Evolutionary conservation across 257 asterid species (phyloP), one percentile per base, ranked within the genome.

Genomic region (Salvia splendens): DNA sequence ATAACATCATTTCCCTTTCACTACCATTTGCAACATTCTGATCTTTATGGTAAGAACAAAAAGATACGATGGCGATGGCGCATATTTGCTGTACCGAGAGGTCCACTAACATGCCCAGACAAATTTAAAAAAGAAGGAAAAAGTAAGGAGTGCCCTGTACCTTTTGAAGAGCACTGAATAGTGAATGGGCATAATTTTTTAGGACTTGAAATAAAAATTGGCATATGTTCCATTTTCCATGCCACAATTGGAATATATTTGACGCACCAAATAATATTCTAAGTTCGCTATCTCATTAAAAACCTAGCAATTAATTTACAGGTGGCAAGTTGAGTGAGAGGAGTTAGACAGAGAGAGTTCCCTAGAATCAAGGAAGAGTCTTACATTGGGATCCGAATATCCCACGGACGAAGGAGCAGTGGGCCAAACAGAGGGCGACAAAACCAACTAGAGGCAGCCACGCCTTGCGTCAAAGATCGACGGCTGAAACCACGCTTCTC

Each of bases 321-420:
- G 49, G n/a, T 11, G 62, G 24, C 55, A 61, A 57, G 62, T 58
- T 56, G 58, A 68, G 73, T 60, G 73, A 52, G 46, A 57, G 52
- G 69, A 52, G 78, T 51, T 46, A 62, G 59, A 43, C 47, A 56
- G 38, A 20, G 61, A 59, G 71, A 59, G 20, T 62, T 9, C 60
- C 51, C 40, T 50, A 30, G 61, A 40, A 65, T 17, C 20, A 56
- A 67, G 43, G 32, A 61, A 36, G 46, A 36, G 52, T 61, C 73
- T 77, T 65, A 68, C 67, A 52, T 82, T 32, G 81, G 74, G 77
- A 78, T 78, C 70, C 80, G 78, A 75, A 82, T 77, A 79, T 76
- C 35, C 75, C 55, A 71, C 16, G 14, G 64, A 41, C 49, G 47
- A 20, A 30, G 69, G 54, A 47, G 42, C 55, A 43, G 73, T 74